Evolutionary conservation across 495 filamentous ascomycete genomes (phyloP), one percentile per base, ranked within the genome.

Genomic region (Penicillium angulare): DNA sequence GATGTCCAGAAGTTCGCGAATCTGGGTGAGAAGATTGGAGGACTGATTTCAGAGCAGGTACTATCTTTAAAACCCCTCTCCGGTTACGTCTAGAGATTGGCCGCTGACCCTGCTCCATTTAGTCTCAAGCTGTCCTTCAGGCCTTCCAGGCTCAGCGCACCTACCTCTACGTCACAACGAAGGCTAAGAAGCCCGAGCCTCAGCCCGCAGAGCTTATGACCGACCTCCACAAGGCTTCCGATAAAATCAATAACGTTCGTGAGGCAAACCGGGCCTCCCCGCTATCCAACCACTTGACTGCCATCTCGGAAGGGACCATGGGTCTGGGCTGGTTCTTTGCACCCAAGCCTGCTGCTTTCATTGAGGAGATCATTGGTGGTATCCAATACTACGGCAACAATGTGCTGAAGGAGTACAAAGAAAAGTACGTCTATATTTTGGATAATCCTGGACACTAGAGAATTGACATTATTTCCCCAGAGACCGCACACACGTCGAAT

Each of bases 371-470:
- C 40, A 71, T 93, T 7, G 83, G 82, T 20, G 84, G 88, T 41
- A 87, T 91, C 22, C 81, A 96, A 66, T 95, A 89, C 72, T 96
- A 85, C 53, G 95, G 93, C 2, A 96, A 98, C 74, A 82, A 88
- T 49, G 87, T 98, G 31, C 67, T 97, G 51, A 91, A 86, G 61
- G 86, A 90, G 51, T 84, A 88, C 69, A 97, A 92, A 74, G 90
- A 93, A 43, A 92, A 90, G 91, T 95, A 71, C 54, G 85, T 56
- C 41, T n/a, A 27, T 31, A 22, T 6, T 7, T 20, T 20, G 27
- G 1, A 3, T 23, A 26, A 15, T 42, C 26, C 1, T 5, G 18
- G 27, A 10, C 8, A 43, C 12, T 8, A 18, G 27, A 8, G 26
- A 53, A 31, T 40, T 65, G 32, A 70, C 55, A 40, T 31, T 31